Conservation (phyloP, 31 red algal genomes). For the Endocladia muricata region DNA sequence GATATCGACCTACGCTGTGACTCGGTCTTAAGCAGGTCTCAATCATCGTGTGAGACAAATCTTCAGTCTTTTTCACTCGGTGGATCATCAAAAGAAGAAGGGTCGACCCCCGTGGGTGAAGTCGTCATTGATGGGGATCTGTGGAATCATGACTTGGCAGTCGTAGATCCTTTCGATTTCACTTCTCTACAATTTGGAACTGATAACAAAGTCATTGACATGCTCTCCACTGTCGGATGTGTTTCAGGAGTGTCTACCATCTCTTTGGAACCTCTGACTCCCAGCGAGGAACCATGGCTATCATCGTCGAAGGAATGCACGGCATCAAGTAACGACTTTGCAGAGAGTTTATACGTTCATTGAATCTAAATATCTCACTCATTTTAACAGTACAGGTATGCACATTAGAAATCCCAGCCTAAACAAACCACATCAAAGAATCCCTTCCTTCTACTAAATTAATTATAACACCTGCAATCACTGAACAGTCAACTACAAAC, state of each 20-base stretch:
- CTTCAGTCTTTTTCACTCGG: conserved; percentile 25
- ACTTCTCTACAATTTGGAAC: conserved; percentile 2
- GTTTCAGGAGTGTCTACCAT: background rate
- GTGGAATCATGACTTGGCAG: conserved; percentile 33
- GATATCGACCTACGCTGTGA: conserved; percentile 28
- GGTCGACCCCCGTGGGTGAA: too few relatives aligned
- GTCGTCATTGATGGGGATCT: conserved; percentile 1
- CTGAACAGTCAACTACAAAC: too few relatives aligned
- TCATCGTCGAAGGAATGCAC: background rate
- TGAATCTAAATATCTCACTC: too few relatives aligned
- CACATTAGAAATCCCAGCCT: too few relatives aligned
- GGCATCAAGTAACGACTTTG: background rate
- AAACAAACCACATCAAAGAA: too few relatives aligned
- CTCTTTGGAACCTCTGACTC: background rate
- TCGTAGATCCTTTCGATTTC: conserved; percentile 33
- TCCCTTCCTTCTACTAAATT: too few relatives aligned
- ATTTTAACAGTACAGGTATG: too few relatives aligned
- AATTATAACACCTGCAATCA: too few relatives aligned
- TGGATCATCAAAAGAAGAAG: too few relatives aligned
- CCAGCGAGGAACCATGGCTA: background rate
- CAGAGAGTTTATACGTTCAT: background rate
- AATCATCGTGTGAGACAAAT: conserved; percentile 22
- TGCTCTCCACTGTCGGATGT: background rate
- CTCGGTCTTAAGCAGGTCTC: conserved; percentile 45
- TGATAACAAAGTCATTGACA: background rate